These are phyloP conservation scores for Talaromyces wortmannii DNA, from an alignment of 495 filamentous ascomycete species.

Conservation along the genomic window DNA sequence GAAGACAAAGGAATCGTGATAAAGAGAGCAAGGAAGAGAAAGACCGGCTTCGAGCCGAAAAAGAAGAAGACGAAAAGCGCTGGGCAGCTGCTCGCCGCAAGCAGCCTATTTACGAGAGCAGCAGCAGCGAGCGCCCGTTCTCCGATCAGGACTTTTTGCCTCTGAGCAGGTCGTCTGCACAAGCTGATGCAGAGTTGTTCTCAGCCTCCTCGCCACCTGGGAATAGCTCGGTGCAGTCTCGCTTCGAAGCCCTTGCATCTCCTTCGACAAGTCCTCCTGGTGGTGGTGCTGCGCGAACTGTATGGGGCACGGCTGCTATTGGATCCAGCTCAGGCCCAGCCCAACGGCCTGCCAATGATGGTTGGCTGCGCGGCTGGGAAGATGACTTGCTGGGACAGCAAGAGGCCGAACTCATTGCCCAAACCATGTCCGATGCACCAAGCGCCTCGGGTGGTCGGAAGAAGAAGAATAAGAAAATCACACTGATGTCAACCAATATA, in stretches of 20 bases:
- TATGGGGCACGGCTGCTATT: constrained; percentile 78
- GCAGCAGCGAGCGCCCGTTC: constrained; percentile 27
- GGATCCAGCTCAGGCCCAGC: constrained; percentile 28
- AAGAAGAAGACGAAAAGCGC: constrained; percentile 62
- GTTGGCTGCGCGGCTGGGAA: constrained; percentile 78
- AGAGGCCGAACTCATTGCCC: constrained; percentile 31
- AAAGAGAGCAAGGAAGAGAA: constrained; percentile 89
- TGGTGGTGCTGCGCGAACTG: constrained; percentile 53
- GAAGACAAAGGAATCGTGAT: constrained; percentile 73
- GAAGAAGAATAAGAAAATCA: constrained; percentile 93
- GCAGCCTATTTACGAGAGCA: constrained; percentile 29
- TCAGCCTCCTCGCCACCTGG: constrained; percentile 30
- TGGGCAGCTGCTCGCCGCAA: constrained; percentile 48
- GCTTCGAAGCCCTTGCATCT: constrained; percentile 57
- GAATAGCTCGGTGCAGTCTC: constrained; percentile 31
- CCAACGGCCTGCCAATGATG: constrained; percentile 50
- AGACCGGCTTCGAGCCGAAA: constrained; percentile 80
- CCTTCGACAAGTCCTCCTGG: constrained; percentile 74
- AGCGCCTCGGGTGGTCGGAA: constrained; percentile 40
- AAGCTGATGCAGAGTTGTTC: too few species aligned
- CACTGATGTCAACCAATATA: constrained; percentile 82
- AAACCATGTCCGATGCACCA: constrained; percentile 18
- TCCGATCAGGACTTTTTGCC: constrained; percentile 61
- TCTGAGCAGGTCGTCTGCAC: constrained; percentile 32
- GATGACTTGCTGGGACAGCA: constrained; percentile 51